phyloP scores from a whole-genome alignment of 345 rosid species.

The Moringa oleifera region DNA sequence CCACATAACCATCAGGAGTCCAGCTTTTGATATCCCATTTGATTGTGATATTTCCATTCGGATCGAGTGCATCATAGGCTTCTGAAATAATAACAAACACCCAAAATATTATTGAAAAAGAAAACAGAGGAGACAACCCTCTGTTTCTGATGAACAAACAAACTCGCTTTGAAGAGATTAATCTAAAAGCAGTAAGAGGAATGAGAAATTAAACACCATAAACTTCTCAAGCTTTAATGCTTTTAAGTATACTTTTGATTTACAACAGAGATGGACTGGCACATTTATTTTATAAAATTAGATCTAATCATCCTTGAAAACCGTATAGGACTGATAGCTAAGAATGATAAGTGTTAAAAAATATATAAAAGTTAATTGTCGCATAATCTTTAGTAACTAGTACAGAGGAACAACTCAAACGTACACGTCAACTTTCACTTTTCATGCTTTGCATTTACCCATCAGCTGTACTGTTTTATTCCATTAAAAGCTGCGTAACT shows the following conservation, averaged over 20 bases:
- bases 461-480: no score
- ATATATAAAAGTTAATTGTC: no score
- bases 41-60: conserved; percentile 82
- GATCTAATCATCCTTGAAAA: no score
- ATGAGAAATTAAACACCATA: background rate
- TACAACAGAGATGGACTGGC: background rate
- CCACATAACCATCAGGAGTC: conserved; percentile 86
- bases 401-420: no score
- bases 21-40: conserved; percentile 87
- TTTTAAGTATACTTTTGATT: background rate
- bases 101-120: conserved; percentile 12
- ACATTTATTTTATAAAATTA: no score
- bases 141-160: background rate
- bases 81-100: conserved; percentile 28
- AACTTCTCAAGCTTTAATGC: background rate
- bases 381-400: background rate
- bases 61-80: conserved; percentile 91
- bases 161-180: background rate
- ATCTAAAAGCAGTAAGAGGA: background rate
- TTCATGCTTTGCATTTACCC: no score
- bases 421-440: no score
- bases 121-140: conserved; percentile 5
- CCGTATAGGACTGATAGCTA: no score
- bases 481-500: no score
- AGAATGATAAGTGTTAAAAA: no score